These are phyloP conservation scores for Cyclanthera cordifolia DNA, from an alignment of 306 rosid species.

Conservation along the genomic window DNA sequence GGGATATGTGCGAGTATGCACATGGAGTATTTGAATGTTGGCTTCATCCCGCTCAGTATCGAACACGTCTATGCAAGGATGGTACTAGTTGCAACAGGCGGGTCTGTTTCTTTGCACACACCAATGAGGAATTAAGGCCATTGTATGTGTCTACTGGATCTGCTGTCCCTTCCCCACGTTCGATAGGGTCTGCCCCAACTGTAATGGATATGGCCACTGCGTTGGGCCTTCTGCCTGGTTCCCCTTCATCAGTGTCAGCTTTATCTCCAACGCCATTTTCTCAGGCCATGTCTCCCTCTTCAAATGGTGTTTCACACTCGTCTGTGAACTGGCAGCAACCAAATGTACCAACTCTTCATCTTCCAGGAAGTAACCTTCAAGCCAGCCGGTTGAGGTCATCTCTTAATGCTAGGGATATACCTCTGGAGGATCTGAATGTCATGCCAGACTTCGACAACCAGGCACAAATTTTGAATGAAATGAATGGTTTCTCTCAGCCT, in stretches of 20 bases:
- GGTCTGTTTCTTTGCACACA: constrained; percentile 81
- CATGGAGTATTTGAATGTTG: constrained; percentile 94
- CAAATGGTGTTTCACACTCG: constrained; percentile 42
- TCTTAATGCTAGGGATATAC: constrained; percentile 67
- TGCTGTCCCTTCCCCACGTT: constrained; percentile 69
- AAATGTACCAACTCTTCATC: constrained; percentile 76
- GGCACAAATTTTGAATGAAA: constrained; percentile 52
- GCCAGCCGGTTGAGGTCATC: constrained; percentile 83
- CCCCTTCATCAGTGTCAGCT: constrained; percentile 62
- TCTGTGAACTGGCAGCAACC: constrained; percentile 61
- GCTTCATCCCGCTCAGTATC: constrained; percentile 92
- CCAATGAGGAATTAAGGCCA: constrained; percentile 65
- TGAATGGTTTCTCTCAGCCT: constrained; percentile 53
- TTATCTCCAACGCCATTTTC: constrained; percentile 67
- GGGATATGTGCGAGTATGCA: constrained; percentile 92
- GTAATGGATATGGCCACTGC: constrained; percentile 98
- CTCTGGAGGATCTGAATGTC: constrained; percentile 36
- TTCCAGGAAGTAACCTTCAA: constrained; percentile 71
- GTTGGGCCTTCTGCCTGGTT: constrained; percentile 63
- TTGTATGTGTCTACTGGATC: constrained; percentile 77
- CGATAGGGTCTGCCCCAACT: constrained; percentile 48
- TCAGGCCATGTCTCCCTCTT: constrained; percentile 71
- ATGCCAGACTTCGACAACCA: constrained; percentile 49
- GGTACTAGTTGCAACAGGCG: constrained; percentile 67
- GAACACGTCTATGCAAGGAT: constrained; percentile 86